Evolutionary conservation across 345 rosid species (phyloP), one percentile per base, ranked within the genome.

Genomic region (Moringa oleifera): DNA sequence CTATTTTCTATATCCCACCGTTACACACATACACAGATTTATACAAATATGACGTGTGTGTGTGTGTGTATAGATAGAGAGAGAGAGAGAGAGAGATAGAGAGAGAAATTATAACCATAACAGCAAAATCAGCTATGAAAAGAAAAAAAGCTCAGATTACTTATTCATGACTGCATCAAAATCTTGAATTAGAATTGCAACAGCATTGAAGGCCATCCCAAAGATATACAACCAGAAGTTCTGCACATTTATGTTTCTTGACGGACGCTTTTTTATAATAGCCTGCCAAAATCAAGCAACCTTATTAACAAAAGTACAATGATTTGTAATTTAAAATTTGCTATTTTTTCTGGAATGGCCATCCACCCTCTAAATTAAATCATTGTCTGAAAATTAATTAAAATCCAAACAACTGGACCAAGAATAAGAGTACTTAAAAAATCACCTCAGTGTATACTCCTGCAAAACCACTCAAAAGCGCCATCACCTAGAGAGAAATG

Each of bases 361-460:
- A 58, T 53, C 23, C 2, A 52, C 16, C 22, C 18, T 15, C 23
- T 25, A 33, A 67, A 58, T 19, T 28, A 41, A 45, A 50, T 25
- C 28, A 54, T 51, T 54, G 11, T 58, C 53, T 24, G 52, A 51
- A 58, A 23, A 55, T n/a, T 23, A 50, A 17, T n/a, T 53, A 0
- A 25, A 23, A 49, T n/a, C 5, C 25, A 20, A 20, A n/a, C n/a
- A 53, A 63, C 57, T 33, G 37, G 11, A 33, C 11, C 37, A 33
- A 5, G 11, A 33, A 33, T 11, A 33, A 12, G 6, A 33, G 19
- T 55, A 63, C 25, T 63, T 57, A 59, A 65, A 67, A 41, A 18
- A 61, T 69, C 68, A 86, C 96, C 91, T 94, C 99, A 51, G 99
- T 90, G 79, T 94, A 86, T 45, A 88, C 99, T 75, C 99, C 97